Evolutionary conservation across 441 rosid genomes (phyloP).

Genomic region (Breynia disticha): DNA sequence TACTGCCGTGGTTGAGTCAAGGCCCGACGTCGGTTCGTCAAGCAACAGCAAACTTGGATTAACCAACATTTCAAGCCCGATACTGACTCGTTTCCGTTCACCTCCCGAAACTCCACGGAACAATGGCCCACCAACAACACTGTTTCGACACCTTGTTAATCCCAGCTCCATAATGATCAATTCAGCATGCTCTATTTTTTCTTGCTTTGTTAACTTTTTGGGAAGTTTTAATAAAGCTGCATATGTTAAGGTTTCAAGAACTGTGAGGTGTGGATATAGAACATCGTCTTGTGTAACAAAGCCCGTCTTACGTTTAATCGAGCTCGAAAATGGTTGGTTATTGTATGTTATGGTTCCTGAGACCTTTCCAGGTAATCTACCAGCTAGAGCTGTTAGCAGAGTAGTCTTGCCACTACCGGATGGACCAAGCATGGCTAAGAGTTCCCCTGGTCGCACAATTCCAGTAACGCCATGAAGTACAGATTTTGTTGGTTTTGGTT

Average conservation of each 20-base stretch:
- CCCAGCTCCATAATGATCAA: constrained; percentile 62
- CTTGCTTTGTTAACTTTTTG: constrained; percentile 37
- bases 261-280: constrained; percentile 75
- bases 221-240: constrained; percentile 73
- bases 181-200: constrained; percentile 65
- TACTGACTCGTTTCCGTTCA: constrained; percentile 79
- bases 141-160: constrained; percentile 47
- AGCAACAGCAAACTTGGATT: constrained; percentile 76
- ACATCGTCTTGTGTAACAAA: constrained; percentile 81
- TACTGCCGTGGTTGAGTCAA: constrained; percentile 80
- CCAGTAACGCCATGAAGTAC: constrained; percentile 64
- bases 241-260: constrained; percentile 59
- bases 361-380: constrained; percentile 58
- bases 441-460: constrained; percentile 61
- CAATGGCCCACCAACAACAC: constrained; percentile 61
- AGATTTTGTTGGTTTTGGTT: constrained; percentile 39
- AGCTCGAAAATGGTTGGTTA: constrained; percentile 52
- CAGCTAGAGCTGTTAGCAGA: constrained; percentile 67
- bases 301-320: constrained; percentile 65
- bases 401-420: constrained; percentile 96
- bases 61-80: constrained; percentile 85
- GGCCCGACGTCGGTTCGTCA: constrained; percentile 89
- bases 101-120: constrained; percentile 87
- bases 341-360: constrained; percentile 61
- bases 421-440: constrained; percentile 88